Percentiles rank a stretch among this genome's conserved stretches.
phyloP scores from a whole-genome alignment of 1,284 basidiomycete species.

The Irpex sp. region DNA sequence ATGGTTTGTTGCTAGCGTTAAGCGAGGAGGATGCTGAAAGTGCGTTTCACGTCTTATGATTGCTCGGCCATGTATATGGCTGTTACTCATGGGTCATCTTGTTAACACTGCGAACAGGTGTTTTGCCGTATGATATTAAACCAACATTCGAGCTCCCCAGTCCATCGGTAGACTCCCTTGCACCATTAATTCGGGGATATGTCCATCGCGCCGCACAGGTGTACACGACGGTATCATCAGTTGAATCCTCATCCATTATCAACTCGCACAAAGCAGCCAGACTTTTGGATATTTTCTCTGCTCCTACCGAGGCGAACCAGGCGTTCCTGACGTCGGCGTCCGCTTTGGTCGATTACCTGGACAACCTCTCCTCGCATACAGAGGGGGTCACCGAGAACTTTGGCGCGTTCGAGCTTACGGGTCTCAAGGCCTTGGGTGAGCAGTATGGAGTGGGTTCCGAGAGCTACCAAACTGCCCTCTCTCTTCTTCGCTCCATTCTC shows the following conservation, averaged over 20 bases:
- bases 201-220: constrained; percentile 52
- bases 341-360: constrained; percentile 46
- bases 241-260: background rate
- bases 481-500: constrained; percentile 42
- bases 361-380: constrained; percentile 24
- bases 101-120: constrained; percentile 26
- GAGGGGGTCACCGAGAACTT: constrained; percentile 37
- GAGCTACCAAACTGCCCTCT: constrained; percentile 46
- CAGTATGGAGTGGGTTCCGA: constrained; percentile 48
- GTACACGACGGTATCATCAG: constrained; percentile 43
- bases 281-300: constrained; percentile 40
- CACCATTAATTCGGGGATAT: constrained; percentile 51
- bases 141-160: constrained; percentile 17
- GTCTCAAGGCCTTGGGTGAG: constrained; percentile 44
- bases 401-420: constrained; percentile 55
- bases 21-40: constrained; percentile 57
- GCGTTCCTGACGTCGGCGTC: constrained; percentile 43
- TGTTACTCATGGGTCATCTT: constrained; percentile 45
- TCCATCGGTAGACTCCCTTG: constrained; percentile 31
- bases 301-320: constrained; percentile 34
- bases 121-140: constrained; percentile 32
- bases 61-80: constrained; percentile 8
- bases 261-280: constrained; percentile 28
- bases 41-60: constrained; percentile 30
- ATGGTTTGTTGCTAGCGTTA: constrained; percentile 52